Conservation (phyloP, 805 yeast genomes). For the Nadsonia fulvescens region DNA sequence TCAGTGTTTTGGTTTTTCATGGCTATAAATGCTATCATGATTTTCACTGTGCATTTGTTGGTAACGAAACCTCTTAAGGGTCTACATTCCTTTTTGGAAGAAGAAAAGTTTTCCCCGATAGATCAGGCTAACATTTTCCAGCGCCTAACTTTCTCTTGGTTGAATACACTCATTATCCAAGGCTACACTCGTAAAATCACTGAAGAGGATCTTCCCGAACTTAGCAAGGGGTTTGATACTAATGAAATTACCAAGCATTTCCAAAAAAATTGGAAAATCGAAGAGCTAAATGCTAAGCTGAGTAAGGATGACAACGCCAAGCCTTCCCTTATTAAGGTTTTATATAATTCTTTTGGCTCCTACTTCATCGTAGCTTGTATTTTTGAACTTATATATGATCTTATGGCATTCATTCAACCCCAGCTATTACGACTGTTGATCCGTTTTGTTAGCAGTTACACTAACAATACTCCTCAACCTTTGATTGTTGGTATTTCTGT, state of each 20-base stretch:
- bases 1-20: too few species aligned
- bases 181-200: slow-evolving; percentile 7
- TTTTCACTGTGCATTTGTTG: too few species aligned
- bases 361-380: slow-evolving; percentile 42
- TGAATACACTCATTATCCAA: slow-evolving; percentile 4
- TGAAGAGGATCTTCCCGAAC: slow-evolving; percentile 45
- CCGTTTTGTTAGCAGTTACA: slow-evolving; percentile 27
- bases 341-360: slow-evolving; percentile 44
- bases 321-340: slow-evolving; percentile 36
- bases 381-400: slow-evolving; percentile 49
- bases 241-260: slow-evolving; percentile 26
- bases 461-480: slow-evolving; percentile 15
- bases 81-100: too few species aligned
- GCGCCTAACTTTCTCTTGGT: too few species aligned
- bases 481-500: slow-evolving; percentile 38
- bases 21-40: too few species aligned
- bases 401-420: slow-evolving; percentile 60
- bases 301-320: too few species aligned
- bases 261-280: slow-evolving; percentile 36
- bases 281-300: slow-evolving; percentile 21
- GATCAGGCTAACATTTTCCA: too few species aligned
- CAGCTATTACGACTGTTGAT: slow-evolving; percentile 49
- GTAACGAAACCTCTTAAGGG: too few species aligned
- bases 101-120: too few species aligned
- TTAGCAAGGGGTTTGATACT: slow-evolving; percentile 46